Evolutionary conservation across 2,329 filamentous ascomycete species (phyloP), one percentile per base, ranked within the genome.

Genomic region (Hysterium pulicare): DNA sequence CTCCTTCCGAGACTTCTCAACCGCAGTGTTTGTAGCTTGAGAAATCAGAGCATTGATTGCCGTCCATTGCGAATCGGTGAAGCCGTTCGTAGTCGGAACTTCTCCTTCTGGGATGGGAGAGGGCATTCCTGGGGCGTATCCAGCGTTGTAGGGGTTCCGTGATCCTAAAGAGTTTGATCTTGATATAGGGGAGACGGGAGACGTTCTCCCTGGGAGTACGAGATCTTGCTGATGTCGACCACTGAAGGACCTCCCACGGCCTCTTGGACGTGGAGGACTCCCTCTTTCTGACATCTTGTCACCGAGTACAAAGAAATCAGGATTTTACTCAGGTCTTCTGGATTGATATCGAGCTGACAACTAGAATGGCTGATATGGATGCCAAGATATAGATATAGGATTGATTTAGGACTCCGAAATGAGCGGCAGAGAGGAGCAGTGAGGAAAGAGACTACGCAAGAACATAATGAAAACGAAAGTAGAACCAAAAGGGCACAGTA

Each of bases 151-250:
- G 13, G 43, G 43, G 35, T 45, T 45, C 21, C 43, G 15, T 20
- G 43, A 41, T 21, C 21, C 37, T 28, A 28, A 41, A 9, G 38
- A 38, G 20, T 16, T 35, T 15, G 23, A 13, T n/a, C 33, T 33
- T 5, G 43, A 41, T 16, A 45, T 2, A 34, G 43, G 39, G 11
- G 43, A 39, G 3, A 31, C 20, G 19, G 43, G 38, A 26, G 43
- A 45, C 5, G 2, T 22, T 20, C 37, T 28, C 17, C 37, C 38
- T 11, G 42, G 42, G 20, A 45, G 43, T 41, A 45, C 20, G 9
- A 45, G 43, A n/a, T 45, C 43, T 23, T 33, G 40, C 20, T 38
- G 43, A 34, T 38, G 38, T 5, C 43, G 33, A 2, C 43, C 43
- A 21, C 39, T 42, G 35, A 45, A 45, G 3, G 43, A 36, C 8